These are phyloP conservation scores for Peronospora destructor DNA, from an alignment of 352 stramenopile species.

Conservation along the genomic window DNA sequence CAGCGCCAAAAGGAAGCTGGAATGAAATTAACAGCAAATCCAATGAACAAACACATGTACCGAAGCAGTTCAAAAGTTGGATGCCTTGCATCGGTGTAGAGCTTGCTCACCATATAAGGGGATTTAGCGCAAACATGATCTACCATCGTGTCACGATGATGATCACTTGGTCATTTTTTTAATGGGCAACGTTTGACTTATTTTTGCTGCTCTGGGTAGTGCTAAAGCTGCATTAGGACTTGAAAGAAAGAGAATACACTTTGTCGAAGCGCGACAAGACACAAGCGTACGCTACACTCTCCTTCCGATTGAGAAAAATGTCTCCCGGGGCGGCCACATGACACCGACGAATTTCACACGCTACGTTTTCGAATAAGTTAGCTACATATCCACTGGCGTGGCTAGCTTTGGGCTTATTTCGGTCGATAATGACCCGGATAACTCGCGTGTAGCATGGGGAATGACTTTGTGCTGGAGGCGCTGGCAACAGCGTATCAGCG, in stretches of 20 bases:
- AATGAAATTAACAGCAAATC: no score
- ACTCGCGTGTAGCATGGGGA: slow-evolving; percentile 76
- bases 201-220: not conserved
- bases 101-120: no score
- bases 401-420: slow-evolving; percentile 68
- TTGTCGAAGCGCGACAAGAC: slow-evolving; percentile 14
- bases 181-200: not conserved
- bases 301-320: slow-evolving; percentile 10
- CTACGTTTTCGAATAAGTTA: not conserved
- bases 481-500: slow-evolving; percentile 82
- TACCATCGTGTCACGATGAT: not conserved
- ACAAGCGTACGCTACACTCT: slow-evolving; percentile 19
- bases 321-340: not conserved
- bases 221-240: slow-evolving; percentile 14
- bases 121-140: slow-evolving; percentile 1
- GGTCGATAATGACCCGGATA: slow-evolving; percentile 73
- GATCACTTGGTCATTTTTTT: not conserved
- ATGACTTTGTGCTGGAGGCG: slow-evolving; percentile 81
- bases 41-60: no score
- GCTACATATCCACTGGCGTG: slow-evolving; percentile 25
- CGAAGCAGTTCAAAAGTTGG: no score
- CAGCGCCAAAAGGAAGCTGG: no score
- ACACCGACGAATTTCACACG: not conserved
- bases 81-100: no score
- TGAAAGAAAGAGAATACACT: slow-evolving; percentile 19